Base-by-base conservation (phyloP, 768 basidiomycete species). In the Lentinula raphanica region DNA sequence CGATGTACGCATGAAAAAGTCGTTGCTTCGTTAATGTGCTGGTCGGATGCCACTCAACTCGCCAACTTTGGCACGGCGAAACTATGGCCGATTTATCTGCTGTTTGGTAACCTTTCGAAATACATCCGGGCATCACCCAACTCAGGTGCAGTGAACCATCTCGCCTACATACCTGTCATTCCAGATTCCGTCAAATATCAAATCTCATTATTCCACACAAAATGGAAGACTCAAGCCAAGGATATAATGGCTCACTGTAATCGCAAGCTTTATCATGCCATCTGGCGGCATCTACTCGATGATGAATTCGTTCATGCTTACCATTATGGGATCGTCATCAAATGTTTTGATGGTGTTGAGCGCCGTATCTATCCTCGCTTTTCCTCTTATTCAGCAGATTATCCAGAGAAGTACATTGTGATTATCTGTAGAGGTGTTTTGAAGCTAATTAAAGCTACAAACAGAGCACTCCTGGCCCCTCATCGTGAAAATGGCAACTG, bases 381-480 rank as follows among this genome's bases (percentile, higher is more conserved):
- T 36, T 71, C 72, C 21, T 67, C 64, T 7, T 72, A 72, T 54
- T 67, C 69, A 1, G 73, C 73, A 0, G 74, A 76, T 56, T 75
- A 74, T 62, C 70, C 71, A n/a, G 70, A 75, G 54, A 73, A 73
- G 73, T 74, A 58, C 31, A 64, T 58, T 23, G 32, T 23, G 23
- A 53, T 15, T 44, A 29, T 48, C 42, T 59, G n/a, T n/a, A n/a
- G n/a, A 29, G 9, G 60, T 25, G n/a, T 35, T 6, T 40, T n/a
- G n/a, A n/a, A n/a, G n/a, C n/a, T n/a, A 28, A 9, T 36, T 35
- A 15, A 56, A 59, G 45, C 31, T 60, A 39, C 55, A 29, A 27
- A 56, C 46, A 71, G 71, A 46, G 64, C 67, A 23, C 58, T 73
- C 1, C 45, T 71, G 49, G 62, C 62, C 7, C 56, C 56, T 53